Base-by-base conservation (phyloP, 257 asterid genomes). In the Verbascum thapsus region DNA sequence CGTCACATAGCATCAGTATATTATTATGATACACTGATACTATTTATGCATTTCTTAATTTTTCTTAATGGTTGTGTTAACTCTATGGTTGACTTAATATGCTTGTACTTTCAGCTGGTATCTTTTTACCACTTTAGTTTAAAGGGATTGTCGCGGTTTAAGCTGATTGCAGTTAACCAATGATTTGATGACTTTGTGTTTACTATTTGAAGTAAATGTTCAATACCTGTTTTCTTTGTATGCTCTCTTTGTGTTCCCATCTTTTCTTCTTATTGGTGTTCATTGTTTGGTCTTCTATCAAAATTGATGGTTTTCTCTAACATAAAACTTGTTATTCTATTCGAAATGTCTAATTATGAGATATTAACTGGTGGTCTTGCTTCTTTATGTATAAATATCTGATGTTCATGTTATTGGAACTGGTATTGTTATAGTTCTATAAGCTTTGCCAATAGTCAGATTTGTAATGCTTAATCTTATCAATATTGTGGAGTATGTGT, bases 381-480 rank as follows among this genome's bases (percentile, higher is more conserved):
- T 66, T 45, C 15, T 39, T 39, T 48, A 10, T 59, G 39, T 32
- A n/a, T 15, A 34, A 22, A 16, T 54, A 9, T 47, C 38, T n/a
- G 16, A 37, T 38, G 56, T 45, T 44, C 20, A 22, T 19, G 26
- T 37, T 52, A 53, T 11, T 22, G 22, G 19, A 51, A 42, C 45
- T 54, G 30, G n/a, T 64, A 40, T 68, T 59, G 17, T 64, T 68
- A 42, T n/a, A 45, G 38, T 19, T 48, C 45, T 42, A 45, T 17
- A 11, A 58, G 26, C 47, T 51, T 30, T 52, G 23, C 34, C 26
- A 9, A 15, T 38, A 32, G 22, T 50, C 12, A 45, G 42, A 64
- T 38, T 5, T n/a, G 8, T 35, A 32, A 38, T 48, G 66, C 48
- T 50, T 37, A 22, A 10, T 23, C 72, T 70, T 66, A 52, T 55